Conservation (phyloP, 2,329 filamentous ascomycete genomes). For the Alternaria sp. region DNA sequence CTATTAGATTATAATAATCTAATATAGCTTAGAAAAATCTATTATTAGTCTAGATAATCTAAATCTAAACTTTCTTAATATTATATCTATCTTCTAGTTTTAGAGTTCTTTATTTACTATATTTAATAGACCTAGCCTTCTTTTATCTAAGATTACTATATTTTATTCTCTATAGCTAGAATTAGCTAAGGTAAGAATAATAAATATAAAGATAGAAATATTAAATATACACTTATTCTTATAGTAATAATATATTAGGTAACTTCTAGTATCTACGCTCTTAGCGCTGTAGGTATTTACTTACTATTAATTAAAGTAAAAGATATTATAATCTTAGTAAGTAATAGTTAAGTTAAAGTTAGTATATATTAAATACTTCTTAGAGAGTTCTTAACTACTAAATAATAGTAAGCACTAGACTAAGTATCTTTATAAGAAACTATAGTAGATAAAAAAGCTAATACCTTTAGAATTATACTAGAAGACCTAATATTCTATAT, state of each 20-base stretch:
- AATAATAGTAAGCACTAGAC: slow-evolving; percentile 6
- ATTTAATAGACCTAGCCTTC: slow-evolving; percentile 7
- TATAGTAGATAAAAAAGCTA: not conserved
- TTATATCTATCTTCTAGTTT: slow-evolving; percentile 14
- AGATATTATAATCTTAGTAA: slow-evolving; percentile 14
- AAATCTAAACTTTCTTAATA: slow-evolving; percentile 19
- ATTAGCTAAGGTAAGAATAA: slow-evolving; percentile 11
- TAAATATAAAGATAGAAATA: slow-evolving; percentile 16
- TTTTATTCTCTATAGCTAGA: slow-evolving; percentile 9
- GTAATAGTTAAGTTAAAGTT: slow-evolving; percentile 17
- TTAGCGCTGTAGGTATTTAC: slow-evolving; percentile 3
- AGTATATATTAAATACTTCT: slow-evolving; percentile 2
- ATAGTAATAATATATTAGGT: not conserved
- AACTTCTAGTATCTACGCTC: slow-evolving; percentile 8
- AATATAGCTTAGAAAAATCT: slow-evolving; percentile 2
- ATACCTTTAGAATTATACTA: slow-evolving; percentile 2
- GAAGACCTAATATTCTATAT: slow-evolving; percentile 2
- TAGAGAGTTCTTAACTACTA: not conserved
- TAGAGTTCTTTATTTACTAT: slow-evolving; percentile 12
- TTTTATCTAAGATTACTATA: slow-evolving; percentile 14
- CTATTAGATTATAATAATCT: slow-evolving; percentile 15
- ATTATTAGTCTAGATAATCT: slow-evolving; percentile 7
- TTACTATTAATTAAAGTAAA: slow-evolving; percentile 3
- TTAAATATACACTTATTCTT: not conserved
- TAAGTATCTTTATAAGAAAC: not conserved